These are phyloP conservation scores for Cydonia oblonga DNA, from an alignment of 331 rosid species.

Conservation along the genomic window DNA sequence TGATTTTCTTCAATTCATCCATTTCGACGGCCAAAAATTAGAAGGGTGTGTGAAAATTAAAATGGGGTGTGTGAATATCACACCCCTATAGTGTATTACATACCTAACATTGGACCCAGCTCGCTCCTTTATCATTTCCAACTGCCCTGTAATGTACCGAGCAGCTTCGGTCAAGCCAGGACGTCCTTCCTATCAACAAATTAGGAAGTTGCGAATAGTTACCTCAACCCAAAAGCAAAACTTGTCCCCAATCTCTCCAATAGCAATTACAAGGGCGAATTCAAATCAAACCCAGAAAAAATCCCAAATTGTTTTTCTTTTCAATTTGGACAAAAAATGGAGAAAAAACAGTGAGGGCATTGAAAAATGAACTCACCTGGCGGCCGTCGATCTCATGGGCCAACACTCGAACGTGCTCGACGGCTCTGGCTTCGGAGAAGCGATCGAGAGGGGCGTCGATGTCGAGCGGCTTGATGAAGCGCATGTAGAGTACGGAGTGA, in stretches of 20 bases:
- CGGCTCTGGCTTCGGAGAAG: slow-evolving; percentile 82
- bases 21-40: too few species aligned
- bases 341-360: background rate
- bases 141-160: slow-evolving; percentile 52
- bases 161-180: slow-evolving; percentile 87
- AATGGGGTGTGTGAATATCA: too few species aligned
- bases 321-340: background rate
- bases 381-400: slow-evolving; percentile 82
- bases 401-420: slow-evolving; percentile 60
- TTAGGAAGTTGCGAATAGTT: slow-evolving; percentile 12
- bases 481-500: slow-evolving; percentile 61
- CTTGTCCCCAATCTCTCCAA: background rate
- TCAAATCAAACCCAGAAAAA: background rate
- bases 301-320: background rate
- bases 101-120: slow-evolving; percentile 54
- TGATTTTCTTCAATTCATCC: too few species aligned
- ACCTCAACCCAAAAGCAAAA: slow-evolving; percentile 5
- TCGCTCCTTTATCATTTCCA: slow-evolving; percentile 58
- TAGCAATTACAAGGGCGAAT: background rate
- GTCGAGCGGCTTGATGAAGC: slow-evolving; percentile 63
- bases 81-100: background rate
- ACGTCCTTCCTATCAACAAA: slow-evolving; percentile 73
- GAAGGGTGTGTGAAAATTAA: too few species aligned
- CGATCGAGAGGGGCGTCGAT: slow-evolving; percentile 67
- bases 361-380: slow-evolving; percentile 40